phyloP scores from a whole-genome alignment of 176 grass and related monocot species.

The Carex parvula region DNA sequence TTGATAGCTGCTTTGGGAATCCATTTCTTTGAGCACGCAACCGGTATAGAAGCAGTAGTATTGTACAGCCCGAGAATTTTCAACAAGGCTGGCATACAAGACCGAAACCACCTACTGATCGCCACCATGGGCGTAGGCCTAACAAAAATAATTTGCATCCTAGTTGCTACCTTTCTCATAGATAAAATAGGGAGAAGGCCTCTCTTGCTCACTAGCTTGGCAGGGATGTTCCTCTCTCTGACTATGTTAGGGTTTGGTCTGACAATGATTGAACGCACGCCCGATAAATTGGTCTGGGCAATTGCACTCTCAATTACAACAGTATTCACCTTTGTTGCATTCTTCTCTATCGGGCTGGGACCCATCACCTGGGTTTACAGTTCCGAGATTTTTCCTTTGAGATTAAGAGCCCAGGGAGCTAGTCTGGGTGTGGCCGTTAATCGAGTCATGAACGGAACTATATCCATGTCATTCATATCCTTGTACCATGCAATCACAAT shows the following conservation, averaged over 20 bases:
- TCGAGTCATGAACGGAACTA: slow-evolving; percentile 49
- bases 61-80: slow-evolving; percentile 75
- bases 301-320: slow-evolving; percentile 42
- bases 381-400: slow-evolving; percentile 85
- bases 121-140: slow-evolving; percentile 59
- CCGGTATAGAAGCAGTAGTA: slow-evolving; percentile 74
- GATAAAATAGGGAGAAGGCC: slow-evolving; percentile 74
- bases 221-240: slow-evolving; percentile 69
- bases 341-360: slow-evolving; percentile 65
- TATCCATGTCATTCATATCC: slow-evolving; percentile 81
- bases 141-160: slow-evolving; percentile 65
- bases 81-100: slow-evolving; percentile 42
- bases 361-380: slow-evolving; percentile 91
- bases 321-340: slow-evolving; percentile 53
- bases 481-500: slow-evolving; percentile 63
- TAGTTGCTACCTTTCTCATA: slow-evolving; percentile 65
- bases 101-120: slow-evolving; percentile 29
- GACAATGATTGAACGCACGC: slow-evolving; percentile 23
- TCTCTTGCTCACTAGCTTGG: slow-evolving; percentile 62
- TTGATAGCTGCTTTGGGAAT: slow-evolving; percentile 63
- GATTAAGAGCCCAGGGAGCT: slow-evolving; percentile 56
- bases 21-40: slow-evolving; percentile 82
- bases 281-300: slow-evolving; percentile 19
- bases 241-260: slow-evolving; percentile 41
- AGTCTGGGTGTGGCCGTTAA: slow-evolving; percentile 66